Base-by-base conservation (phyloP, 2,329 filamentous ascomycete genomes). In the Trichoderma cornu-damae region DNA sequence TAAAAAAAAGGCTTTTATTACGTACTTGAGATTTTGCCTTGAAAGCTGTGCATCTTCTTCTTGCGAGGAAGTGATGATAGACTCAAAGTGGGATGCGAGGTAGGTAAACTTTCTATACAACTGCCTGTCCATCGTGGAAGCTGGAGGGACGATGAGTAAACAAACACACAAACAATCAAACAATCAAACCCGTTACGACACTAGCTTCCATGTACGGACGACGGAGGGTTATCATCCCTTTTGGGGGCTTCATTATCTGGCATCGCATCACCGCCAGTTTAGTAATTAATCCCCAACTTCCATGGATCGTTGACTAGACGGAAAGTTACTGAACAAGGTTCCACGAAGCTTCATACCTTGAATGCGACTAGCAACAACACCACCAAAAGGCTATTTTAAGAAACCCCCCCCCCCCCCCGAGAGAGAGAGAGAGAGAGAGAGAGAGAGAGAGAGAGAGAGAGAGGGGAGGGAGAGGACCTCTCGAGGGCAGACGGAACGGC, bases 221-320 rank as follows among this genome's bases (percentile, higher is more conserved):
- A n/a, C 20, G 14, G 22, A 43, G 12, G 16, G 22, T 34, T 30
- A 22, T 46, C 16, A 22, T 16, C 22, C 14, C 11, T 38, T 55
- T 46, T n/a, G n/a, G 42, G 51, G 42, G 40, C 7, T 55, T 55
- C 51, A 55, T 38, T 32, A 46, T n/a, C 47, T 38, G 42, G 24
- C 16, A 8, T n/a, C 51, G 18, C 35, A 30, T 14, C 22, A 16
- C 26, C 2, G 22, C 34, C 32, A 18, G 35, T 47, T 47, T 20
- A 47, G 32, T 55, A 55, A 55, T 55, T 55, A 55, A 55, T 55
- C 40, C 32, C 14, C 22, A 47, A 18, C 42, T n/a, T 37, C 42
- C 16, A n/a, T 14, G 12, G 11, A 7, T n/a, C 30, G n/a, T 3
- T 20, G 22, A 16, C 16, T 32, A 28, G 34, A 20, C 1, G 24